Conservation (phyloP, 148 eudicot genomes). For the Amaranthus palmeri region DNA sequence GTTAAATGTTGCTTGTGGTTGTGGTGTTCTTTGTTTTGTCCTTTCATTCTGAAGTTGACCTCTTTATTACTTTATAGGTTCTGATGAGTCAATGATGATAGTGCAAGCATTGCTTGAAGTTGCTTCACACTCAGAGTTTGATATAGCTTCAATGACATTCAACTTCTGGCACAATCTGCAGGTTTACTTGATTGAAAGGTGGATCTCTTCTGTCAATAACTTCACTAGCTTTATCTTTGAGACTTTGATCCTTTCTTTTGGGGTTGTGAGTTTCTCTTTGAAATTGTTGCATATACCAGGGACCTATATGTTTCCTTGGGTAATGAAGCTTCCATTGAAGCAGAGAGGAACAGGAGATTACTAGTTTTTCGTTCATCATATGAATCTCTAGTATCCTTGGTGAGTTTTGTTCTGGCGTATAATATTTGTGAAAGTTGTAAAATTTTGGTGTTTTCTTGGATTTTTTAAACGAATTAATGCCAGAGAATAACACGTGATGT, state of each 20-base stretch:
- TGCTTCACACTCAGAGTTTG: constrained; percentile 91
- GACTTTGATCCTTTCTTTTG: background rate
- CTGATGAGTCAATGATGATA: constrained; percentile 87
- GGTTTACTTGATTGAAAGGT: constrained; percentile 80
- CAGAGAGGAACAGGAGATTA: constrained; percentile 75
- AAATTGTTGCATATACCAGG: constrained; percentile 36
- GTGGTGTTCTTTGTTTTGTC: background rate
- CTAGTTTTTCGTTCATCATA: constrained; percentile 71
- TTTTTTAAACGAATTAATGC: background rate
- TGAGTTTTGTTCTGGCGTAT: constrained; percentile 34
- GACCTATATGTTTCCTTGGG: constrained; percentile 53
- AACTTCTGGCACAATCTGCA: constrained; percentile 99
- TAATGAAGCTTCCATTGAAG: constrained; percentile 64
- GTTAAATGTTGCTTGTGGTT: background rate
- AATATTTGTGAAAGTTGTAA: background rate
- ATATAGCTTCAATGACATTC: constrained; percentile 98
- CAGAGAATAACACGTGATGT: background rate
- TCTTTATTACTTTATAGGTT: constrained; percentile 44
- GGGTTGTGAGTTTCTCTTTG: constrained; percentile 10
- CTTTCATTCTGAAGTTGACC: background rate
- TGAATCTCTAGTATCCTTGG: constrained; percentile 94
- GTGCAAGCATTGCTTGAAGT: constrained; percentile 86
- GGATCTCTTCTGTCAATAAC: constrained; percentile 4
- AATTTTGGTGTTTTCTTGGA: constrained; percentile 1
- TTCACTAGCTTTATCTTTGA: background rate